These are phyloP conservation scores for Solanum tarijense DNA, from an alignment of 257 asterid species.

Conservation along the genomic window DNA sequence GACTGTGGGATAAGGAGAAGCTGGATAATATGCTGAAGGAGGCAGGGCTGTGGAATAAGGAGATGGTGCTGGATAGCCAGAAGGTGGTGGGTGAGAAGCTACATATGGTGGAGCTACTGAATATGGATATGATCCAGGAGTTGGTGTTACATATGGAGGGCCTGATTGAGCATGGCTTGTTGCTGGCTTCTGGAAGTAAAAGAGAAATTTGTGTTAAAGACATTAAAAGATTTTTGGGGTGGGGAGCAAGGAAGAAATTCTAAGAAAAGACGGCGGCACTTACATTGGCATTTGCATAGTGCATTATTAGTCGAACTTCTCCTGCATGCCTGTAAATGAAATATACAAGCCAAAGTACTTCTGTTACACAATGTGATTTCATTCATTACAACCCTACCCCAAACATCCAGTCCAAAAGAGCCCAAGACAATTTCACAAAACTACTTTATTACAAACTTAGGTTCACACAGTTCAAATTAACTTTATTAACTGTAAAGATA, in stretches of 20 bases:
- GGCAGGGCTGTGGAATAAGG: slow-evolving; percentile 23
- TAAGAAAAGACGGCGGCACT: slow-evolving; percentile 4
- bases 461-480: background rate
- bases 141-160: slow-evolving; percentile 14
- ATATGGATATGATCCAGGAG: slow-evolving; percentile 11
- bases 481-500: background rate
- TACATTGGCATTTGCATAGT: slow-evolving; percentile 61
- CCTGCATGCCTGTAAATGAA: slow-evolving; percentile 62
- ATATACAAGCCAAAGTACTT: background rate
- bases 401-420: background rate
- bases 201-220: background rate
- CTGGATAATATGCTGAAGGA: slow-evolving; percentile 14
- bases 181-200: slow-evolving; percentile 37
- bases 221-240: background rate
- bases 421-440: background rate
- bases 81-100: slow-evolving; percentile 12
- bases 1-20: slow-evolving; percentile 13
- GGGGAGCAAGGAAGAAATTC: background rate
- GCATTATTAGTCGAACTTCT: slow-evolving; percentile 80
- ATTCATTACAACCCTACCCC: background rate
- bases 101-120: slow-evolving; percentile 21
- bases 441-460: background rate
- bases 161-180: slow-evolving; percentile 25
- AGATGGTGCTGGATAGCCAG: slow-evolving; percentile 21
- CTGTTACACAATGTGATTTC: background rate